Base-by-base conservation (phyloP, 169 alveolate species). In the Plasmodium adleri region DNA sequence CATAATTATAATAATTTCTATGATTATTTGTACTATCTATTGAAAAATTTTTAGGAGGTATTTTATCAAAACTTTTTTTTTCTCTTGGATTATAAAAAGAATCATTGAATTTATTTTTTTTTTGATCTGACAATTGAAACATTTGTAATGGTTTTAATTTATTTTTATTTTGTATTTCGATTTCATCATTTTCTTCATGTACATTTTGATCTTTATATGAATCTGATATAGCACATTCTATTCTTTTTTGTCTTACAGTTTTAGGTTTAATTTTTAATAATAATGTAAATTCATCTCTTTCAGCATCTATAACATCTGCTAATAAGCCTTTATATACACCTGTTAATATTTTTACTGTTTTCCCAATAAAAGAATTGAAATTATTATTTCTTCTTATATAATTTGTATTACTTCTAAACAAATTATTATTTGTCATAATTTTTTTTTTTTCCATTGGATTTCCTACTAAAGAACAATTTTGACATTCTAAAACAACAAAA, bases 321-420 rank as follows among this genome's bases (percentile, higher is more conserved):
- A 94, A 64, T 24, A 94, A 63, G 9, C 96, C 96, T 71, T 94
- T 94, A 70, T 94, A 88, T 20, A 94, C 80, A 15, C 96, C 96
- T n/a, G 91, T 88, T 52, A 94, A 87, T 1, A 94, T 94, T 67
- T 94, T 94, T 0, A 94, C 96, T 0, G 96, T 94, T 73, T 94
- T 94, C 45, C 96, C 96, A 62, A 94, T 78, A 68, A 93, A 89
- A 7, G 94, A 88, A 13, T 85, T 73, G 50, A 68, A 72, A 13
- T 67, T 75, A 43, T 64, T 73, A 32, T 63, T 58, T 45, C 68
- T 60, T 28, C 62, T 5, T 39, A 39, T 5, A 56, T 17, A 56
- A n/a, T 45, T 56, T 32, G 54, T 86, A 68, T 76, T 83, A 43
- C 88, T 63, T 56, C 88, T 49, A 52, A 83, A 83, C 2, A 83